Evolutionary conservation across 306 rosid genomes (phyloP).

Genomic region (Lathyrus sativus): DNA sequence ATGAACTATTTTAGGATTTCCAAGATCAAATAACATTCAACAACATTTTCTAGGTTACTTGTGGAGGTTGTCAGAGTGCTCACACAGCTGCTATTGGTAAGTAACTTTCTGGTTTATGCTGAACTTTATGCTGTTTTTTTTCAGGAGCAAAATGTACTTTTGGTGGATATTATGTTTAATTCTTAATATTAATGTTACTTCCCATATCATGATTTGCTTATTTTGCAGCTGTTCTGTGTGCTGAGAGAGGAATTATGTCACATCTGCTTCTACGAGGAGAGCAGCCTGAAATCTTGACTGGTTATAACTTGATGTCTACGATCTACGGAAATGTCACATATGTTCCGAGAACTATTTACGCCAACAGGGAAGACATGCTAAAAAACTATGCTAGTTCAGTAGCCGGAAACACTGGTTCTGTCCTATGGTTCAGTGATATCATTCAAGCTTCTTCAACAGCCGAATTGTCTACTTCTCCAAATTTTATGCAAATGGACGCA

Average conservation of each 20-base stretch:
- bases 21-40: slow-evolving; percentile 41
- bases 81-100: slow-evolving; percentile 88
- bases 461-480: slow-evolving; percentile 35
- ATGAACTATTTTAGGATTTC: slow-evolving; percentile 35
- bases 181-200: slow-evolving; percentile 28
- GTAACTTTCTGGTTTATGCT: slow-evolving; percentile 37
- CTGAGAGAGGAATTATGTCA: slow-evolving; percentile 77
- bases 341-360: slow-evolving; percentile 71
- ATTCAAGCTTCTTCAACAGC: slow-evolving; percentile 48
- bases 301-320: slow-evolving; percentile 91
- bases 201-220: slow-evolving; percentile 30
- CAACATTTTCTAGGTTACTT: slow-evolving; percentile 71
- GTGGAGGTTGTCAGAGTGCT: slow-evolving; percentile 99
- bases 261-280: slow-evolving; percentile 93
- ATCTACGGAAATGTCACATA: slow-evolving; percentile 79
- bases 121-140: slow-evolving; percentile 6
- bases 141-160: slow-evolving; percentile 3
- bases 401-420: slow-evolving; percentile 57
- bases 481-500: slow-evolving; percentile 44
- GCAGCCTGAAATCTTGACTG: slow-evolving; percentile 83
- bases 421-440: slow-evolving; percentile 65
- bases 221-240: slow-evolving; percentile 78
- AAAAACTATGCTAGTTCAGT: slow-evolving; percentile 61
- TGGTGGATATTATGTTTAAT: slow-evolving; percentile 12
- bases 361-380: slow-evolving; percentile 72